Base-by-base conservation (phyloP, 495 filamentous ascomycete genomes). In the Daldinia childiae region DNA sequence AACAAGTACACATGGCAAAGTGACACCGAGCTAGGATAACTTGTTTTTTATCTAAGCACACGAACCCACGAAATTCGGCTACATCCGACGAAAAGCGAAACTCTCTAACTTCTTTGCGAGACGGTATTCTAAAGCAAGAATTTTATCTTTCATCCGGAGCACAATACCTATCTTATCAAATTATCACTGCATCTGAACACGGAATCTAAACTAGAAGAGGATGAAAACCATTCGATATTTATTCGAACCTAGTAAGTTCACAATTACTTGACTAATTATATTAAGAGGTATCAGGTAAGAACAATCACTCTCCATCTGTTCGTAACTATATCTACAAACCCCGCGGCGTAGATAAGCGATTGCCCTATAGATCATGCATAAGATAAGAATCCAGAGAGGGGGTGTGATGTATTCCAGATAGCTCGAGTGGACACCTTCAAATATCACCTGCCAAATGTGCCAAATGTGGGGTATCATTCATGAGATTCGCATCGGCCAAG, bases 271-370 rank as follows among this genome's bases (percentile, higher is more conserved):
- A 48, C 43, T 48, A 48, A 48, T 48, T 12, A 21, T 6, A 48
- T 48, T 14, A 3, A 12, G 21, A 48, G 8, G 21, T 8, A 48
- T 48, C 43, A 48, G 43, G 43, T 48, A 48, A 48, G 43, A 48
- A 48, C 9, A 48, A 21, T 21, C 9, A 12, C 9, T 48, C 24
- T 48, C 43, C 19, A 24, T 21, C 19, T 24, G 17, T 48, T 38
- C 51, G 27, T 51, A 50, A 41, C 48, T 62, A 56, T 60, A 65
- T 54, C 34, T 29, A 32, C 17, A 8, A 45, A 24, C 55, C 48
- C 68, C 61, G 55, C 68, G 30, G n/a, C 36, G 30, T 12, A 64
- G 68, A 71, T 71, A 71, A 71, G 68, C n/a, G 39, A 36, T 50
- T 21, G 24, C 32, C 50, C 34, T 64, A 39, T 30, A 54, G 57